Evolutionary conservation across 139 green algal species (phyloP).

Genomic region (Ettlia oleoabundans): DNA sequence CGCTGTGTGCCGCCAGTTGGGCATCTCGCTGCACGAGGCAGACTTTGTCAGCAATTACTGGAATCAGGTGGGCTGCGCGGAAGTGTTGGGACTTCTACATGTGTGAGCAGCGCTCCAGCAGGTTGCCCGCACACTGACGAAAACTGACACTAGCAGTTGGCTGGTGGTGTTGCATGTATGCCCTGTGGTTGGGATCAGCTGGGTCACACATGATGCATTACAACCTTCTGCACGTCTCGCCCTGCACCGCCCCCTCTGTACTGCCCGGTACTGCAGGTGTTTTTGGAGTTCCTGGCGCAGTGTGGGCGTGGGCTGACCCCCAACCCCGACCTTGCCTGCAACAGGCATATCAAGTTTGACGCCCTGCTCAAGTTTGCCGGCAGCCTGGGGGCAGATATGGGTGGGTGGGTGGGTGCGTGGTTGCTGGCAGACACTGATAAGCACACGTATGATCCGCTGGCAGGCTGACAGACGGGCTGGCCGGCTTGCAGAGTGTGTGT

Average conservation of each 20-base stretch:
- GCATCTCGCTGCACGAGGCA: constrained; percentile 71
- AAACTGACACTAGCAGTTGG: no score
- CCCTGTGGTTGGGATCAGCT: not conserved
- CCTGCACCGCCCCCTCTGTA: not conserved
- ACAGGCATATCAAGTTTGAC: constrained; percentile 88
- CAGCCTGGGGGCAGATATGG: constrained; percentile 48
- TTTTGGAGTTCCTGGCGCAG: constrained; percentile 69
- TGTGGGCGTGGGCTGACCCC: constrained; percentile 69
- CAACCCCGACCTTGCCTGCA: constrained; percentile 90
- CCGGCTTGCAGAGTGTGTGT: not conserved
- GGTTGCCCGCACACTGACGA: no score
- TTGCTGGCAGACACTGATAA: not conserved
- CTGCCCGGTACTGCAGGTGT: constrained; percentile 57
- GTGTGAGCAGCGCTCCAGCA: no score
- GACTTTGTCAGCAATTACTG: constrained; percentile 84
- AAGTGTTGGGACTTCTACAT: not conserved
- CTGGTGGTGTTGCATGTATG: no score
- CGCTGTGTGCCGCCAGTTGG: constrained; percentile 57
- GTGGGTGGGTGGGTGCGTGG: not conserved
- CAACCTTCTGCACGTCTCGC: not conserved
- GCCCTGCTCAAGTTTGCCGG: constrained; percentile 60
- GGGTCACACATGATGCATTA: not conserved
- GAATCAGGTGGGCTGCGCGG: constrained; percentile 30
- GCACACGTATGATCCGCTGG: not conserved
- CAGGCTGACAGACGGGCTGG: not conserved